Evolutionary conservation across 2,329 filamentous ascomycete species (phyloP).

Genomic region (Apiospora phragmitis): DNA sequence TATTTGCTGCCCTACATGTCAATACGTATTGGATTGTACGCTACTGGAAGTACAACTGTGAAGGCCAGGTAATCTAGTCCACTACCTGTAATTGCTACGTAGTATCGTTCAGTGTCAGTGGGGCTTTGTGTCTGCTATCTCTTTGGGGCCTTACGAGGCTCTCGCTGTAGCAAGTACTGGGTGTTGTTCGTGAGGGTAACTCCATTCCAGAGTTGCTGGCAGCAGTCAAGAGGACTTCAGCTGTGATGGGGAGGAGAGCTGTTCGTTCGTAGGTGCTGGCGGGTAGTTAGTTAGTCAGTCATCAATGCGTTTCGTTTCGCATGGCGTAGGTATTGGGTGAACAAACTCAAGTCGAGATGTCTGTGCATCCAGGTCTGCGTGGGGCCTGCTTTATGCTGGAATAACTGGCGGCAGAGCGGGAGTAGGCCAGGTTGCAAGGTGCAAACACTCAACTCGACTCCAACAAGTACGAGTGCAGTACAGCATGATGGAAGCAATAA

Average conservation of each 20-base stretch:
- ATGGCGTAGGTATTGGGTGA: background rate
- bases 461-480: background rate
- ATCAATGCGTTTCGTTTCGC: background rate
- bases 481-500: background rate
- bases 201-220: background rate
- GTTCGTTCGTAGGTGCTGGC: background rate
- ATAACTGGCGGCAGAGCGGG: background rate
- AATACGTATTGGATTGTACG: background rate
- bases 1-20: background rate
- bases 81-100: conserved; percentile 7
- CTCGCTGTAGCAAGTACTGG: background rate
- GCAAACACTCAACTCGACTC: background rate
- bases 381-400: background rate
- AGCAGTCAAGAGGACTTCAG: background rate
- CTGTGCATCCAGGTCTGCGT: background rate
- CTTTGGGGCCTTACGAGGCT: background rate
- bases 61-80: background rate
- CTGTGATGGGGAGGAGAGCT: background rate
- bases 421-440: background rate
- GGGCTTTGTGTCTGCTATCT: background rate
- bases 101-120: background rate
- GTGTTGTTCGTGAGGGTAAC: background rate
- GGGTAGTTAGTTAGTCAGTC: background rate
- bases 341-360: background rate
- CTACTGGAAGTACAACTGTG: conserved; percentile 2